These are phyloP conservation scores for Xylaria sp. DNA, from an alignment of 2,329 filamentous ascomycete species.

Conservation along the genomic window DNA sequence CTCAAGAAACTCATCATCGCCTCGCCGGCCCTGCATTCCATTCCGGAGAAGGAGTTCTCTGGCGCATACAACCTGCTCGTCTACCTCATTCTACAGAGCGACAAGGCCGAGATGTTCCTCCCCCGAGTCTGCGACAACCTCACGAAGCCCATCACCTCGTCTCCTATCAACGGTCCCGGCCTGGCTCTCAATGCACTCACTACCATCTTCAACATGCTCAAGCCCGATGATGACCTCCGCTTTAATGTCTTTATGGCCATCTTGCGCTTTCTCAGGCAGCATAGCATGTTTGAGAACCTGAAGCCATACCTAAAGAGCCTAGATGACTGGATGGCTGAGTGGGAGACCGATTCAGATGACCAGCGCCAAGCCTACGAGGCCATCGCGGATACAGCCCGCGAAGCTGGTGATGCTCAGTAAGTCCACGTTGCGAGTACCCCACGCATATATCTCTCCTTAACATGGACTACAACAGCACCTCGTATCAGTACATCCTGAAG, in stretches of 20 bases:
- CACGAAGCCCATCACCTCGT: constrained; percentile 84
- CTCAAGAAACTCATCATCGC: constrained; percentile 90
- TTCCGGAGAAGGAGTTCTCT: constrained; percentile 96
- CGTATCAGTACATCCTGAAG: constrained; percentile 75
- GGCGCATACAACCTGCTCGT: constrained; percentile 97
- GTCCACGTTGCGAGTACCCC: constrained; percentile 49
- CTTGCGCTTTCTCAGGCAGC: constrained; percentile 80
- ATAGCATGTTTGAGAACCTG: constrained; percentile 83
- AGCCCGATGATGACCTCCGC: constrained; percentile 78
- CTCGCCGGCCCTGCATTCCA: constrained; percentile 79
- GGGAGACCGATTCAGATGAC: constrained; percentile 85
- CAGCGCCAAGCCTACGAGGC: constrained; percentile 86
- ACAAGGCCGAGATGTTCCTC: constrained; percentile 86
- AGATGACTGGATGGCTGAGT: constrained; percentile 82
- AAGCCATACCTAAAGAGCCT: constrained; percentile 86
- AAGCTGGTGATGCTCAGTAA: constrained; percentile 80
- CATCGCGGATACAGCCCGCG: constrained; percentile 82
- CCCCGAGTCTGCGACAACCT: constrained; percentile 91
- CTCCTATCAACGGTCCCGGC: constrained; percentile 83
- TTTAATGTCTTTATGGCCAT: constrained; percentile 93
- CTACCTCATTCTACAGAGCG: constrained; percentile 88
- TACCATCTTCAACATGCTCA: constrained; percentile 95
- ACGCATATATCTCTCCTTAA: constrained; percentile 29
- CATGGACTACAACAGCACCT: constrained; percentile 55
- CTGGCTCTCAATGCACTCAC: constrained; percentile 91